Base-by-base conservation (phyloP, 371 early-diverging fungal species). In the Apophysomyces ossiformis region DNA sequence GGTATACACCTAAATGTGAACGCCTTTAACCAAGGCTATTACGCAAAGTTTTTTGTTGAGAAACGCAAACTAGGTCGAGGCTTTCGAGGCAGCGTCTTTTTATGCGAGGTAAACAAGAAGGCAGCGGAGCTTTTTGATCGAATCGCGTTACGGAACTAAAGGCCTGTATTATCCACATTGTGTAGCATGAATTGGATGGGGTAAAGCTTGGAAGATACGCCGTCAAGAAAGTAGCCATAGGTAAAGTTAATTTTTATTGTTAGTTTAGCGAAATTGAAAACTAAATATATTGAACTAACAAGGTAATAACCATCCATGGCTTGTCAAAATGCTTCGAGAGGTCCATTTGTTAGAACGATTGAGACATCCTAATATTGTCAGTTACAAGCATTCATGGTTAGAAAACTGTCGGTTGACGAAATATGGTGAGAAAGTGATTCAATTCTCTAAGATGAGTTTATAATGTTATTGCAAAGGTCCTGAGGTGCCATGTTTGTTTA, bases 331-430 rank as follows among this genome's bases (percentile, higher is more conserved):
- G 95, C 82, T 98, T 15, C 82, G 91, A 60, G 98, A 98, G 61
- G 98, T 98, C 12, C 92, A 93, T 74, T 74, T 97, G 64, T 81
- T 98, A 37, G 97, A 96, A 69, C 79, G 89, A 37, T 83, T 97
- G 11, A 87, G 89, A 26, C 96, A 98, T 74, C 92, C 92, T 2
- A 97, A 97, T 63, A 93, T 97, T 63, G 86, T 97, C 57, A 92
- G 90, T 57, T 98, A 97, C 75, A 97, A 97, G 73, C 98, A 97
- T 74, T 87, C 91, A 18, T 94, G 95, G 95, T 80, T 97, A 12
- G 98, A 97, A 71, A 82, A 93, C 67, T 86, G 89, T 68, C 89
- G 87, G 56, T 71, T 93, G 2, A 89, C 92, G 18, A 72, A 74
- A 9, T 97, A 96, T 85, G 94, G 92, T 81, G 72, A 67, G 21